Base-by-base conservation (phyloP, 805 yeast species). In the Metschnikowia hibisci region DNA sequence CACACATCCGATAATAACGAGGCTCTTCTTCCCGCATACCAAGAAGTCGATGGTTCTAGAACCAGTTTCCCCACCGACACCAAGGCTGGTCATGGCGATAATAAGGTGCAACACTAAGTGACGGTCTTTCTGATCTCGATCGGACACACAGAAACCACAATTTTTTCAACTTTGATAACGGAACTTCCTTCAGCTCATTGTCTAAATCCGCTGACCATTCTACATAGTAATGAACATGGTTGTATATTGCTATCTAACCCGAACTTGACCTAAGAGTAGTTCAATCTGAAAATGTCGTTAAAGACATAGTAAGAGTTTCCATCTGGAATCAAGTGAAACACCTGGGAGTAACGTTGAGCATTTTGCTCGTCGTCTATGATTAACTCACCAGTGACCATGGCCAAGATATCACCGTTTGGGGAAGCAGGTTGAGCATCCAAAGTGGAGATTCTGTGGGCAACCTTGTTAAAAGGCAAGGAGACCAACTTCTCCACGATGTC, bases 391-490 rank as follows among this genome's bases (percentile, higher is more conserved):
- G 99, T 93, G 57, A 93, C 97, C 93, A 93, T 84, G 42, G 91
- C 98, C 57, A 93, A 76, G 43, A 93, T 95, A 63, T 91, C 97
- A 50, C 93, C 91, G 56, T 74, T 79, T 46, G 95, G 87, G 45
- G 96, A 84, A 30, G 95, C 96, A 39, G 99, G 99, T 72, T 93
- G 99, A 35, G 98, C 98, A 61, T 93, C 98, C 61, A 93, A 78
- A 34, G 98, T 91, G 43, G 95, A 82, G 62, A 93, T 84, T 72
- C 95, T 79, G 74, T 93, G 99, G 39, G 80, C 84, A 45, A 93
- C 97, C 70, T 89, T 89, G 64, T 78, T 84, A 77, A 93, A 93
- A 41, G 96, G 96, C 58, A 93, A 77, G 30, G 89, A 78, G 20
- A 80, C 82, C 54, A 93, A 79, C 66, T 93, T 91, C 73, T 93